These are phyloP conservation scores for Trichoderma gracile DNA, from an alignment of 2,329 filamentous ascomycete genomes.

Conservation along the genomic window DNA sequence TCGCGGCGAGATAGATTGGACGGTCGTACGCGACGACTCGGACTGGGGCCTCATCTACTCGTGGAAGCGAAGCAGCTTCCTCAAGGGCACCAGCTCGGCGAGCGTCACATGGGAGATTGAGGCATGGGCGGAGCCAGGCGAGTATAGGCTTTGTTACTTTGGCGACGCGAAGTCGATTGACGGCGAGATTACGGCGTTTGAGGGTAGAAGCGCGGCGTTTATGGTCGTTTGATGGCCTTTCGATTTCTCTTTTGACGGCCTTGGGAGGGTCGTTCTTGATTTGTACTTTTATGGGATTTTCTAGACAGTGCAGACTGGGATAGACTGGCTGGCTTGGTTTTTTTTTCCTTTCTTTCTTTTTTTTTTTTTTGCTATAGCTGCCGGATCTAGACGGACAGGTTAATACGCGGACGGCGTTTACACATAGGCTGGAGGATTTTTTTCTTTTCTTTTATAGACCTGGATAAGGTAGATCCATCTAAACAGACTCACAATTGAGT, in stretches of 20 bases:
- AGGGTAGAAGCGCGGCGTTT: conserved; percentile 63
- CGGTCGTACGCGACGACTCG: conserved; percentile 66
- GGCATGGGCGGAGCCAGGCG: conserved; percentile 56
- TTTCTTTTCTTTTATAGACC: neutral
- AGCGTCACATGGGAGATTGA: conserved; percentile 78
- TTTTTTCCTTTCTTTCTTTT: neutral
- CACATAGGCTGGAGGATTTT: neutral
- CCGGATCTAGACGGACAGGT: neutral
- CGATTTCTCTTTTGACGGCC: too few relatives aligned
- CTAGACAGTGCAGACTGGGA: neutral
- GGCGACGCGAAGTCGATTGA: conserved; percentile 71
- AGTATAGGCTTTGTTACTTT: conserved; percentile 77
- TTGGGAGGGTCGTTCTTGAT: neutral
- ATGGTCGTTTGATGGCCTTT: conserved; percentile 24
- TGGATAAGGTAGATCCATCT: too few relatives aligned
- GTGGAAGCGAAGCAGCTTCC: conserved; percentile 71
- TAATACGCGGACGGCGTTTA: conserved; percentile 6
- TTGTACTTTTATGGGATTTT: neutral
- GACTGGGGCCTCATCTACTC: conserved; percentile 82
- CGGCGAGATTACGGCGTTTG: conserved; percentile 67
- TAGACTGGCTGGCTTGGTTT: neutral
- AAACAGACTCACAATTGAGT: too few relatives aligned
- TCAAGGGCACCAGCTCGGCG: conserved; percentile 75
- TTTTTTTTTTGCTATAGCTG: neutral
- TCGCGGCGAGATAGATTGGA: conserved; percentile 53